Conservation (phyloP, 331 rosid species). For the Phaseolus coccineus region DNA sequence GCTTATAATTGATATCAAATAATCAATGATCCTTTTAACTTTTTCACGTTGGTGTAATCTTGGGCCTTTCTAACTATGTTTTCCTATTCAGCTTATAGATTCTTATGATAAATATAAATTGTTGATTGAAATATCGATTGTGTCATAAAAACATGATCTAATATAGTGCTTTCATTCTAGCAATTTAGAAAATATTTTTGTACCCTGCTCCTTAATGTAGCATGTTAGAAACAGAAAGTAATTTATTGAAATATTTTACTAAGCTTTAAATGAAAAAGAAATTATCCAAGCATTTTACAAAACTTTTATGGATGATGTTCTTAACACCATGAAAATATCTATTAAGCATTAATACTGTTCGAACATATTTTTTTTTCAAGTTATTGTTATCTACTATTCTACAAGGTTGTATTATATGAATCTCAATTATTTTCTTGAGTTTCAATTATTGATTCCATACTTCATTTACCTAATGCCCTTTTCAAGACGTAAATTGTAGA, state of each 20-base stretch:
- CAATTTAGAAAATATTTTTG: neutral
- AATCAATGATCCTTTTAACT: neutral
- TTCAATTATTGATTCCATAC: too few relatives aligned
- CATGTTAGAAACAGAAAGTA: constrained; percentile 6
- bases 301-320: too few relatives aligned
- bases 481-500: too few relatives aligned
- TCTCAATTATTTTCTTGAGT: too few relatives aligned
- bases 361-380: too few relatives aligned
- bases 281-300: too few relatives aligned
- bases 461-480: too few relatives aligned
- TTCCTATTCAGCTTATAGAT: neutral
- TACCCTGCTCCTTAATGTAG: neutral
- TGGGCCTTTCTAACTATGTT: neutral
- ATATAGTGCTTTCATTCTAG: neutral
- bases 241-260: constrained; percentile 2
- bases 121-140: neutral
- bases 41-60: neutral
- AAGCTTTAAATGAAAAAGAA: neutral
- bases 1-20: neutral
- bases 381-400: too few relatives aligned
- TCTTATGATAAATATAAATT: neutral
- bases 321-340: too few relatives aligned
- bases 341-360: too few relatives aligned
- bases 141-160: neutral
- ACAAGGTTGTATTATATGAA: too few relatives aligned